Base-by-base conservation (phyloP, 2,329 filamentous ascomycete genomes). In the Alternaria brassicicola region DNA sequence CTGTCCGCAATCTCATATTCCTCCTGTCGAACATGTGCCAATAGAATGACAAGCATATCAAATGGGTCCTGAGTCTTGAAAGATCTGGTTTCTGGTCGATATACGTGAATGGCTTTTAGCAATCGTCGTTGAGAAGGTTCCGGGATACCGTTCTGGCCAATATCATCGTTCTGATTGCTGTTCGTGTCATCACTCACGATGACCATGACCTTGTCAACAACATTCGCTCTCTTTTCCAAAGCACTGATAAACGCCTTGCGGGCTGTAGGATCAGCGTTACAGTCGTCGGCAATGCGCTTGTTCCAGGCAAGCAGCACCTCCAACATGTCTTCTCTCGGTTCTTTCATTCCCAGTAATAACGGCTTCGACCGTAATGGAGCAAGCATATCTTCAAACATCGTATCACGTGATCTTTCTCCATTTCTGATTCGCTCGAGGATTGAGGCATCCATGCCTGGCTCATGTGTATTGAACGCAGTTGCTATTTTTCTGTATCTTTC, bases 271-370 rank as follows among this genome's bases (percentile, higher is more conserved):
- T 52, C 25, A n/a, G 55, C 43, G 9, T 33, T 35, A 13, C 26
- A 12, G 8, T 51, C 28, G 1, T 19, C 31, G 6, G 49, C 31
- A 13, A 67, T 57, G 28, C 51, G 51, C 33, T 42, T 26, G 26
- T 72, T 72, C 68, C 69, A 69, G 4, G 41, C 51, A 8, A 54
- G 56, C 4, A 70, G 57, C 0, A 66, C 61, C 17, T 59, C n/a
- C n/a, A 52, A 15, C 35, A 66, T 58, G 9, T 65, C 62, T 23
- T 51, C 33, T 39, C 65, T 65, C 10, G 64, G 62, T 46, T 70
- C 67, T 3, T 47, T 15, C 3, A 7, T 39, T 26, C 3, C 36
- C 7, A 17, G n/a, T 3, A 4, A 25, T 45, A 13, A 21, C 26
- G 39, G 17, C 30, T 23, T 21, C 3, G 33, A 23, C 21, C 55